Percentiles rank a stretch among this genome's conserved stretches.
Conservation (phyloP, 1,284 basidiomycete genomes). For the Heterobasidion parviporum region DNA sequence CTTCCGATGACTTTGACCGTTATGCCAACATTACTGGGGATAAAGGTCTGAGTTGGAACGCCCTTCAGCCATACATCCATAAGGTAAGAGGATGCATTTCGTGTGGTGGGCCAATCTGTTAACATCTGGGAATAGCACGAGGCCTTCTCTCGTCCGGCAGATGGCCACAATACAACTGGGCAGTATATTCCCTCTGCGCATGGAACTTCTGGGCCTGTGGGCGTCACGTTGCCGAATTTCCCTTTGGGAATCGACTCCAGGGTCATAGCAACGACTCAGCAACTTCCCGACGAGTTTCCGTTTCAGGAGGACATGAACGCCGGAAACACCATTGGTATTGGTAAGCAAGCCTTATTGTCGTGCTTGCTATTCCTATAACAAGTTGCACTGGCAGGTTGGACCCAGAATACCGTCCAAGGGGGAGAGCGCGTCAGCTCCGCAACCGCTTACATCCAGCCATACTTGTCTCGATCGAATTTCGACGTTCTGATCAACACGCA, state of each 20-base stretch:
- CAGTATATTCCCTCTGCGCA: constrained; percentile 17
- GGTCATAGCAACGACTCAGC: constrained; percentile 8
- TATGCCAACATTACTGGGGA: constrained; percentile 20
- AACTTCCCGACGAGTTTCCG: constrained; percentile 13
- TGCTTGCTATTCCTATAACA: neutral
- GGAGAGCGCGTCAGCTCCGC: constrained; percentile 27
- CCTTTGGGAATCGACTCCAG: constrained; percentile 12
- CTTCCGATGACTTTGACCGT: constrained; percentile 20
- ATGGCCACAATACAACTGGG: constrained; percentile 19
- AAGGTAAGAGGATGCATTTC: constrained; percentile 17
- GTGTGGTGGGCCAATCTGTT: neutral
- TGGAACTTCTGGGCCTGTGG: constrained; percentile 21
- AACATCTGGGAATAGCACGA: constrained; percentile 11
- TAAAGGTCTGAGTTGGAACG: constrained; percentile 22
- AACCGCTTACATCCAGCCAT: constrained; percentile 28
- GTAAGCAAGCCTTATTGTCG: constrained; percentile 11
- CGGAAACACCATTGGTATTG: constrained; percentile 15
- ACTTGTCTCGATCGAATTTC: constrained; percentile 26
- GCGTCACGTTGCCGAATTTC: constrained; percentile 22
- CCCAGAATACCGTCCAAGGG: constrained; percentile 21
- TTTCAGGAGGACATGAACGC: constrained; percentile 15
- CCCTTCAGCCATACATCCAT: constrained; percentile 11
- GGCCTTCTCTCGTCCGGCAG: constrained; percentile 17
- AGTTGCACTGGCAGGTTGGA: constrained; percentile 23
- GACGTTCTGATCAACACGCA: constrained; percentile 32